Evolutionary conservation across 163 green algal genomes (phyloP).

Genomic region (Chloroidium sp.): DNA sequence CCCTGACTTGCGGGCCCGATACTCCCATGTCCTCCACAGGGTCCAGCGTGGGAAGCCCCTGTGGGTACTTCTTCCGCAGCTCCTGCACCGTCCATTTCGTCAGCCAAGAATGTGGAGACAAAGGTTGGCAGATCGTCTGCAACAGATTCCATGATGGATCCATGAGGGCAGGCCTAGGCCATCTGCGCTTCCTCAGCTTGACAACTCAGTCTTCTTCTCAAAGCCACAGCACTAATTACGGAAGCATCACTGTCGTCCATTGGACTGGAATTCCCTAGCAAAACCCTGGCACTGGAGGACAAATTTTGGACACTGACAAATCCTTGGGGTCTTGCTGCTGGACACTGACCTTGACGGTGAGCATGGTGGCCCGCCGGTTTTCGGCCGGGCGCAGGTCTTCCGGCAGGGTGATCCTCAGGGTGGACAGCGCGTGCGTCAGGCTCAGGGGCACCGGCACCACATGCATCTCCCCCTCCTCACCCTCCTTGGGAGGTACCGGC

Average conservation of each 20-base stretch:
- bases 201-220: no score
- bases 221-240: no score
- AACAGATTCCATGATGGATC: no score
- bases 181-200: no score
- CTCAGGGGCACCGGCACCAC: conserved; percentile 69
- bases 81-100: conserved; percentile 15
- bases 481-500: conserved; percentile 8
- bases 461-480: conserved; percentile 28
- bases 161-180: no score
- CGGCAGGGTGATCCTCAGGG: conserved; percentile 68
- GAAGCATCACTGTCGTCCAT: no score
- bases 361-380: conserved; percentile 47
- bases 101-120: no score
- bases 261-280: no score
- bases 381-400: conserved; percentile 60
- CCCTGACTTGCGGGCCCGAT: conserved; percentile 38
- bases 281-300: no score
- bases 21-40: conserved; percentile 80
- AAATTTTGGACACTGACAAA: no score
- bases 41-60: conserved; percentile 63
- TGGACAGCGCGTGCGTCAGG: conserved; percentile 53
- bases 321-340: no score
- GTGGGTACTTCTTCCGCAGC: conserved; percentile 42
- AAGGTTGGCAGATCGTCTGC: no score
- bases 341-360: conserved; percentile 23